Percentiles rank a stretch among this genome's conserved stretches.
Conservation (phyloP, 345 rosid genomes). For the Salix purpurea region DNA sequence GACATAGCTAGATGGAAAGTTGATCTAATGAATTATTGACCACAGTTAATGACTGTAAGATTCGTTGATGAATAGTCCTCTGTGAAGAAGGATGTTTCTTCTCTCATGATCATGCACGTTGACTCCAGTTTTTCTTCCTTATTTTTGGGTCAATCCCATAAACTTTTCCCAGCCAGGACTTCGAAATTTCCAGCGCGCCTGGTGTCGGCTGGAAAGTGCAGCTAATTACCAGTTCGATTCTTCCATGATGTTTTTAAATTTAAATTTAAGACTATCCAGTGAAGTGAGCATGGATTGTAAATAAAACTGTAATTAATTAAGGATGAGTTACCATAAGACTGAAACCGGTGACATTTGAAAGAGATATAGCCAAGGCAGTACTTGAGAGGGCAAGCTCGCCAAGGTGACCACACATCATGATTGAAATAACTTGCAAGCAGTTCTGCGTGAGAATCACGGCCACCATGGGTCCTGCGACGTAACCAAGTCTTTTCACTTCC, state of each 20-base stretch:
- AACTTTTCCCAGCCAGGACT: too few species aligned
- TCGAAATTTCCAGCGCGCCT: too few species aligned
- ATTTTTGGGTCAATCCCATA: too few species aligned
- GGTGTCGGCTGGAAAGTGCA: too few species aligned
- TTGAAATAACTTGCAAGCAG: constrained; percentile 49
- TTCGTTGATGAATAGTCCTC: too few species aligned
- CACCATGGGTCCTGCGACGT: constrained; percentile 66
- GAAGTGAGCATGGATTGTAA: not conserved
- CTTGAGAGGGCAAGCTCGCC: constrained; percentile 69
- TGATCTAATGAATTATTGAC: too few species aligned
- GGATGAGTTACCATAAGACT: constrained; percentile 56
- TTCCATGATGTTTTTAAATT: not conserved
- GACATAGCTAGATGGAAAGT: too few species aligned
- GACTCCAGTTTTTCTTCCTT: too few species aligned
- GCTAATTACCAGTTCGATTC: not conserved
- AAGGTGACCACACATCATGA: constrained; percentile 83
- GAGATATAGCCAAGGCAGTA: constrained; percentile 72
- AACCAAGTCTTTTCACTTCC: constrained; percentile 49
- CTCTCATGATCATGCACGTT: too few species aligned
- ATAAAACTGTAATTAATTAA: not conserved
- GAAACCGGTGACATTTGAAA: constrained; percentile 67
- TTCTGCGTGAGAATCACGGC: constrained; percentile 53
- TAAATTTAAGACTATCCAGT: not conserved
- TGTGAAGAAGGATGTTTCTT: too few species aligned
- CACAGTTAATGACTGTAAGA: too few species aligned